phyloP scores from a whole-genome alignment of 495 filamentous ascomycete genomes.

The Daldinia decipiens region DNA sequence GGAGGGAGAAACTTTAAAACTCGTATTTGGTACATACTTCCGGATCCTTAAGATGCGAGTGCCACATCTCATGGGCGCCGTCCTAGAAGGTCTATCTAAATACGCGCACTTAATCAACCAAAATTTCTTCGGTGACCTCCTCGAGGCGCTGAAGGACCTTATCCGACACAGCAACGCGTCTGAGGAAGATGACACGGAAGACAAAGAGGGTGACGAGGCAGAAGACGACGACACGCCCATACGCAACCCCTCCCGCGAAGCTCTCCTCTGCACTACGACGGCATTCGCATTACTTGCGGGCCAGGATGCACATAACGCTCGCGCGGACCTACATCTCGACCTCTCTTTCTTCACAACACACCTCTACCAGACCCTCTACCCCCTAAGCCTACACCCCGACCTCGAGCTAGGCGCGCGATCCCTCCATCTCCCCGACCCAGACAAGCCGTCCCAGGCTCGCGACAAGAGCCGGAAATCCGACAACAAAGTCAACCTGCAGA shows the following conservation, averaged over 20 bases:
- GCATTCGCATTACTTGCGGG: slow-evolving; percentile 90
- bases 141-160: slow-evolving; percentile 92
- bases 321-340: slow-evolving; percentile 78
- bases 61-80: slow-evolving; percentile 87
- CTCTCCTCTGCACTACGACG: slow-evolving; percentile 93
- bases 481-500: slow-evolving; percentile 90
- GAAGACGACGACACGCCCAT: slow-evolving; percentile 53
- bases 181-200: slow-evolving; percentile 55
- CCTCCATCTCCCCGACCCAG: slow-evolving; percentile 80
- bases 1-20: slow-evolving; percentile 92
- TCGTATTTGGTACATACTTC: slow-evolving; percentile 95
- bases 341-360: slow-evolving; percentile 93
- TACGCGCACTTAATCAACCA: slow-evolving; percentile 98
- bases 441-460: slow-evolving; percentile 52
- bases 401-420: slow-evolving; percentile 86
- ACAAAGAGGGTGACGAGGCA: slow-evolving; percentile 52
- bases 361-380: slow-evolving; percentile 84
- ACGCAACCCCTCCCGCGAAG: slow-evolving; percentile 80
- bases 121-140: slow-evolving; percentile 94
- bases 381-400: slow-evolving; percentile 80
- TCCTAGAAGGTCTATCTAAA: slow-evolving; percentile 86
- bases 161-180: slow-evolving; percentile 72
- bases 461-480: slow-evolving; percentile 42
- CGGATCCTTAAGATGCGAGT: slow-evolving; percentile 86
- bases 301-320: slow-evolving; percentile 79